Evolutionary conservation across 2,329 filamentous ascomycete genomes (phyloP), one percentile per base, ranked within the genome.

Genomic region (Dothistroma pini): DNA sequence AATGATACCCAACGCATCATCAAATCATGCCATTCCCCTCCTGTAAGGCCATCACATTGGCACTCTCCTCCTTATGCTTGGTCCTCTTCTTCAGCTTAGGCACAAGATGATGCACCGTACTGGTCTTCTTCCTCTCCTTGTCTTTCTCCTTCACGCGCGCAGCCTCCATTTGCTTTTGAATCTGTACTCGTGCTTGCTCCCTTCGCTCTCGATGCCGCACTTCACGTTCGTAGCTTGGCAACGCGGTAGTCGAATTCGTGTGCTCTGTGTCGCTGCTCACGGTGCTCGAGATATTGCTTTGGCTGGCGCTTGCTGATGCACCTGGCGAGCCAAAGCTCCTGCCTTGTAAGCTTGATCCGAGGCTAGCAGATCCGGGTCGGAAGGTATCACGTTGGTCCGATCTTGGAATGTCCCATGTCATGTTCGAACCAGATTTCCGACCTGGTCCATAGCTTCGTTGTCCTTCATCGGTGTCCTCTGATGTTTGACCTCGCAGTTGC

Each of bases 61-160:
- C 31, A 16, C 29, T 51, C 47, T 57, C 75, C 32, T 73, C 71
- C 62, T 74, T 75, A 6, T 73, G 69, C 63, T 68, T 68, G 41
- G 70, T 71, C 63, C 69, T 67, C 59, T 69, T 70, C 57, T 68
- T 72, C 61, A 79, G 72, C 5, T 72, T 73, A 9, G 75, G 71
- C 54, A 78, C 68, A 6, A 76, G 72, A 41, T 76, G 41, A 16
- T 14, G 16, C 41, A 44, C 41, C 16, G 41, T 73, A 62, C 77
- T 75, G n/a, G 71, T 72, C 57, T 76, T 75, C 48, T 72, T 74
- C 22, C 74, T 71, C 49, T 75, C 74, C 48, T 70, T 70, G 53
- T 70, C 63, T 56, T 66, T 66, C 56, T 76, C 76, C 48, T 71
- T 73, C 5, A 63, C 48, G 19, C 62, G 65, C 4, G 67, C 64